Percentiles rank a stretch among this genome's conserved stretches.
Conservation (phyloP, 2,329 filamentous ascomycete genomes). For the Cladosporium oxysporum region DNA sequence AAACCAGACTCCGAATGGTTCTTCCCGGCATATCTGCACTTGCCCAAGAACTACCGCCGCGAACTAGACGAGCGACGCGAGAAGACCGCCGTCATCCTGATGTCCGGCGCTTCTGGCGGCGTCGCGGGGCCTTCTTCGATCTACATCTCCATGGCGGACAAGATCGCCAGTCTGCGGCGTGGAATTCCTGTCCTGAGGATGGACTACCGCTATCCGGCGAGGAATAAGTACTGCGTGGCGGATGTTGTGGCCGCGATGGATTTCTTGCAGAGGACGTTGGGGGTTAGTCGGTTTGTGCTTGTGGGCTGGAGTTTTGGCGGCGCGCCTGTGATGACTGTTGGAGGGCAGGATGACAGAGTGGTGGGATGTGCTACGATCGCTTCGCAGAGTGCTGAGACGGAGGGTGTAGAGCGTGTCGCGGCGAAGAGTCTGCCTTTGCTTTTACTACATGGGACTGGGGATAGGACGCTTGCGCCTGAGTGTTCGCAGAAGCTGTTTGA, state of each 20-base stretch:
- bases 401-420: constrained; percentile 36
- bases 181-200: constrained; percentile 45
- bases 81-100: constrained; percentile 44
- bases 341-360: constrained; percentile 36
- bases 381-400: constrained; percentile 42
- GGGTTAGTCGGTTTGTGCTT: constrained; percentile 41
- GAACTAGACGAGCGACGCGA: background rate
- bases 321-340: constrained; percentile 44
- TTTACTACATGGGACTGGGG: constrained; percentile 44
- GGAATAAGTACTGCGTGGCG: constrained; percentile 39
- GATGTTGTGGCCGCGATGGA: constrained; percentile 43
- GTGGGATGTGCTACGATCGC: constrained; percentile 44
- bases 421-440: constrained; percentile 39
- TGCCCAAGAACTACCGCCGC: background rate
- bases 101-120: constrained; percentile 44
- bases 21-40: constrained; percentile 8
- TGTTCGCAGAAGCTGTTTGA: constrained; percentile 42
- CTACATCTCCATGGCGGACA: constrained; percentile 46
- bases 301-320: constrained; percentile 49
- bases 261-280: constrained; percentile 37
- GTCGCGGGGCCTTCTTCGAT: constrained; percentile 44
- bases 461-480: constrained; percentile 37
- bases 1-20: background rate
- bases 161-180: constrained; percentile 41
- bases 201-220: constrained; percentile 44